Evolutionary conservation across 345 rosid species (phyloP), one percentile per base, ranked within the genome.

Genomic region (Noccaea caerulescens): DNA sequence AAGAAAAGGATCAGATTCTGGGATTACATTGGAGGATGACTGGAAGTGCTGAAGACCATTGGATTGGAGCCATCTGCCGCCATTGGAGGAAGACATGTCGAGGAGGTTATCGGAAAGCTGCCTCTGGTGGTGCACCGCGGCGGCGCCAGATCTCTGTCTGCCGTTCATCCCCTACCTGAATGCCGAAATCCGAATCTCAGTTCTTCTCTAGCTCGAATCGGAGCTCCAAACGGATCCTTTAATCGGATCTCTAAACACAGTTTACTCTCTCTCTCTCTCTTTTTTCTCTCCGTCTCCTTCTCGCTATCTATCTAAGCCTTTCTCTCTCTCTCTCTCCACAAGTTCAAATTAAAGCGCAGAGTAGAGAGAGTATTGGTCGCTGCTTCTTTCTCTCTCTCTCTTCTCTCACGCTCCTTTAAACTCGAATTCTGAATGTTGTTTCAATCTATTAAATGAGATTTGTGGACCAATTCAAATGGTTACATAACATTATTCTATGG

Each of bases 61-160:
- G 4, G 98, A 91, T 72, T 93, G 98, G 58, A 93, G 94, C 98
- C 97, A 93, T 71, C 94, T 76, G 37, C 87, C 93, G 37, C 87
- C 93, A 74, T 86, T 93, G 23, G 96, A 71, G 20, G 76, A 71
- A 9, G 94, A 80, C 71, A 81, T 74, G 13, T 93, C 98, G 68
- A 85, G 52, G 64, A 84, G 85, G 82, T 83, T 82, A 72, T 89
- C 92, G 10, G 98, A 91, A 33, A 72, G 77, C 77, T 93, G 97
- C 42, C 93, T 80, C 82, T 93, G 98, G 63, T 91, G 97, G 67
- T 87, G 96, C 73, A 81, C 82, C 69, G 86, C 84, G 47, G 91
- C 72, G 18, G 73, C 77, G 42, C 88, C 88, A 73, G 98, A 93
- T 87, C 98, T 87, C 91, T 84, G 88, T 75, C 83, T 84, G 16